Evolutionary conservation across 1,139 yeast genomes (phyloP).

Genomic region (Protomyces gravidus): DNA sequence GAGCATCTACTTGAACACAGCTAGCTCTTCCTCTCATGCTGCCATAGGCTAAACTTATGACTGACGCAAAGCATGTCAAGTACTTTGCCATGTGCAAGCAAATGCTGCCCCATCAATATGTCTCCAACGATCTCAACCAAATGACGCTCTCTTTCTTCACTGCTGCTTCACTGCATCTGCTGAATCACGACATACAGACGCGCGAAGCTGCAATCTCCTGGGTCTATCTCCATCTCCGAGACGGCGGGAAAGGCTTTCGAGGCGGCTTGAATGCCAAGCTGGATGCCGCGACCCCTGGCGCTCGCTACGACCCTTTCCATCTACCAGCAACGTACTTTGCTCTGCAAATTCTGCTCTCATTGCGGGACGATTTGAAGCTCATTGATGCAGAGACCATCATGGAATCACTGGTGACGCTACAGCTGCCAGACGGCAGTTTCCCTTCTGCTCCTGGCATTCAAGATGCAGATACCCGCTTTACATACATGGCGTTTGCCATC

Average conservation of each 20-base stretch:
- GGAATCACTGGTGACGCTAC: constrained; percentile 48
- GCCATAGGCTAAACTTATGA: neutral
- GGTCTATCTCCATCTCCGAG: constrained; percentile 50
- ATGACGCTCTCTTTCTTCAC: constrained; percentile 64
- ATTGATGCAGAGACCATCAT: constrained; percentile 40
- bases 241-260: constrained; percentile 51
- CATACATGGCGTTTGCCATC: constrained; percentile 69
- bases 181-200: constrained; percentile 38
- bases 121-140: constrained; percentile 55
- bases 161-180: constrained; percentile 56
- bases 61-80: constrained; percentile 34
- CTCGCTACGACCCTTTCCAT: constrained; percentile 53
- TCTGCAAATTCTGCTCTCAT: constrained; percentile 41
- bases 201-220: constrained; percentile 45
- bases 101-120: constrained; percentile 41
- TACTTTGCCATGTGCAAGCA: constrained; percentile 41
- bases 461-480: constrained; percentile 66
- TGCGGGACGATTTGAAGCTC: constrained; percentile 35
- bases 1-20: too few species aligned
- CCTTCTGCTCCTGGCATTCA: constrained; percentile 48
- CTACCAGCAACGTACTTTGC: constrained; percentile 69
- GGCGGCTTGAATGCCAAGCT: constrained; percentile 39
- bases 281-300: constrained; percentile 34
- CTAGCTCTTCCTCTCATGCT: too few species aligned
- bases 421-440: constrained; percentile 25